A percentile compares a stretch with the other conserved stretches of the same genome.
phyloP scores from a whole-genome alignment of 257 asterid species.

The Nicotiana sylvestris region DNA sequence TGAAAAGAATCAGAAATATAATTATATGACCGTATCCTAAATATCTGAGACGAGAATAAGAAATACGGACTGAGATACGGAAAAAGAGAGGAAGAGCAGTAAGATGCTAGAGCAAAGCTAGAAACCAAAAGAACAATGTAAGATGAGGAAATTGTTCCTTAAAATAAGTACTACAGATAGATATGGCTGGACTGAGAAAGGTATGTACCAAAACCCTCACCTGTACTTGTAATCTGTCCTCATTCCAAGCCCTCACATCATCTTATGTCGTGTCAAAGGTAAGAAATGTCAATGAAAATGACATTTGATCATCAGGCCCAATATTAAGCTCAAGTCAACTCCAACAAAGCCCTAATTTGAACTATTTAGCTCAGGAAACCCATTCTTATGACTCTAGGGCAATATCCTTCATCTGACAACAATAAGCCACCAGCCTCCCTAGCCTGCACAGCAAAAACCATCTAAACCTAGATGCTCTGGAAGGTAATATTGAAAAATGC shows the following conservation, averaged over 20 bases:
- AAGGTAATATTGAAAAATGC: not conserved
- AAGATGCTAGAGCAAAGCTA: conserved; percentile 10
- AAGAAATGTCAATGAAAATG: not conserved
- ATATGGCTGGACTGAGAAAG: conserved; percentile 4
- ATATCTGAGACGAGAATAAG: conserved; percentile 7
- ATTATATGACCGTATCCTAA: not conserved
- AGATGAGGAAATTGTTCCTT: conserved; percentile 5
- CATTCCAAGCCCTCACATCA: conserved; percentile 13
- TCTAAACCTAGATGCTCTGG: conserved; percentile 13
- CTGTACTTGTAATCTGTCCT: conserved; percentile 7
- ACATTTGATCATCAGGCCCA: conserved; percentile 6
- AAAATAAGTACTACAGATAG: not conserved
- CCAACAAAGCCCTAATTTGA: conserved; percentile 9
- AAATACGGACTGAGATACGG: not conserved
- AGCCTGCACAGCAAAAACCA: conserved; percentile 13
- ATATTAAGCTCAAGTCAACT: conserved; percentile 8
- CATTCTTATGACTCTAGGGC: conserved; percentile 13
- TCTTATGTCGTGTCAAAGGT: not conserved
- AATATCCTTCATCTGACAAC: conserved; percentile 13
- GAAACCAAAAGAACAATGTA: conserved; percentile 10
- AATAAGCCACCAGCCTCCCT: conserved; percentile 9
- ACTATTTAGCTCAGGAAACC: conserved; percentile 9
- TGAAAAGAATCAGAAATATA: conserved; percentile 3
- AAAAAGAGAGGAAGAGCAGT: not conserved
- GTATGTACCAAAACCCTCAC: conserved; percentile 10